Conservation (phyloP, 495 filamentous ascomycete genomes). For the Aspergillus taichungensis region DNA sequence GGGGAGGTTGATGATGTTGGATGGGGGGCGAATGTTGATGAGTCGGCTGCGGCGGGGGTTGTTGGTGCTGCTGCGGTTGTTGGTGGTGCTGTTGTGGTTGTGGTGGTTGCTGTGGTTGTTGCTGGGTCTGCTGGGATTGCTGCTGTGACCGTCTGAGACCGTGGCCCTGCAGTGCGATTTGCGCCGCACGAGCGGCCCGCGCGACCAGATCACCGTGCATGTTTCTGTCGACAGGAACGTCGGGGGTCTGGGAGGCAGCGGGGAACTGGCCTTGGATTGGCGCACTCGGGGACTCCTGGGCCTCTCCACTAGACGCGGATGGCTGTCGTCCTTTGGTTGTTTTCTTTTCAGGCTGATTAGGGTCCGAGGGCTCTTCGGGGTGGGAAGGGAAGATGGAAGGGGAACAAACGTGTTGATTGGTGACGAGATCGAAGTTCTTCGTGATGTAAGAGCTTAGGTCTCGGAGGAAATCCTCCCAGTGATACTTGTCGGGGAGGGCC, state of each 20-base stretch:
- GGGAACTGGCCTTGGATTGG: constrained; percentile 40
- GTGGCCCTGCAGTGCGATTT: constrained; percentile 45
- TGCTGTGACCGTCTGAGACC: constrained; percentile 36
- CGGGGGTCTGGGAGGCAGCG: constrained; percentile 30
- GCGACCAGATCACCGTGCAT: constrained; percentile 45
- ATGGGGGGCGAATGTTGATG: constrained; percentile 2
- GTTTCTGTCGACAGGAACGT: constrained; percentile 35
- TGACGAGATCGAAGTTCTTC: constrained; percentile 61
- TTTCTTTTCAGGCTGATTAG: constrained; percentile 19
- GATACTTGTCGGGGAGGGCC: constrained; percentile 63
- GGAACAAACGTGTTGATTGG: constrained; percentile 38
- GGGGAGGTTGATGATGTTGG: constrained; percentile 10
- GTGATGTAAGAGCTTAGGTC: constrained; percentile 66
- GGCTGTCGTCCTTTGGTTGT: constrained; percentile 34
- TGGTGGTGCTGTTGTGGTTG: constrained; percentile 21
- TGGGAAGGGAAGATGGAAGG: neutral
- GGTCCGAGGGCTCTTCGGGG: no score
- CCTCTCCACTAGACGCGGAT: constrained; percentile 34
- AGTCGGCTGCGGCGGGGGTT: constrained; percentile 17
- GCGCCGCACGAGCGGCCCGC: constrained; percentile 44
- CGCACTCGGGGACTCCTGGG: constrained; percentile 28
- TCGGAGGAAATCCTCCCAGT: constrained; percentile 70
- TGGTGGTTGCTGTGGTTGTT: constrained; percentile 15
- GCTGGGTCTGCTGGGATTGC: constrained; percentile 27
- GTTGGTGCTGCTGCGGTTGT: constrained; percentile 22